Base-by-base conservation (phyloP, 2,329 filamentous ascomycete species). In the Didymella segeticola region DNA sequence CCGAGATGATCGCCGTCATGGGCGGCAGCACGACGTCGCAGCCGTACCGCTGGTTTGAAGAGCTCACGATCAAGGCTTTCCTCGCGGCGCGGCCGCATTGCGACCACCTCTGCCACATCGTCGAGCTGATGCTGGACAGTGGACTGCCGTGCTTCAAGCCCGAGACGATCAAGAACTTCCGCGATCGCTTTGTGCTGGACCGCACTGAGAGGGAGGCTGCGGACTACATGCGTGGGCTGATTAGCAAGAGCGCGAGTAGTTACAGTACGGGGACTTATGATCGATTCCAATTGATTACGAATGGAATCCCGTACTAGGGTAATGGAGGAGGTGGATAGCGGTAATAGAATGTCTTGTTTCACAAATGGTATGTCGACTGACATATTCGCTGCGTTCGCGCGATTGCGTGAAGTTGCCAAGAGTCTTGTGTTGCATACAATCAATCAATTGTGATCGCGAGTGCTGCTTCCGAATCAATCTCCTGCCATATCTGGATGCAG, bases 1-100 rank as follows among this genome's bases (percentile, higher is more conserved):
- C 87, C 7, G 95, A 99, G 74, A 99, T 99, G 96, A 84, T 99
- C 55, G 91, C 93, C n/a, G 95, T 99, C 66, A 98, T 99, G 93
- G 93, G 95, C 47, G 93, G 93, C 42, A 68, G 74, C 48, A 89
- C 86, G 3, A 87, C 89, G 34, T 90, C 93, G 46, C 93, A 98
- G 75, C 82, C 91, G 12, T 99, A 96, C 81, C 88, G 88, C 61
- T 95, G 91, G 85, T 99, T 99, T 67, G 95, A 99, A 77, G 93
- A 97, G 72, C 84, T 99, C 31, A 96, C 91, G 68, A 84, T 99
- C 72, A 99, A 99, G 78, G 89, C 93, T 1, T 99, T 97, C 82
- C 80, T 99, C 34, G 93, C 93, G 4, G 88, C 87, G 31, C 83
- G 95, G 10, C 92, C 90, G 62, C 90, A 98, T 73, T 88, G 88